Percentiles rank a stretch among this genome's conserved stretches.
These are phyloP conservation scores for Pseudozyma thailandica DNA, from an alignment of 1,284 basidiomycete species.

Conservation along the genomic window DNA sequence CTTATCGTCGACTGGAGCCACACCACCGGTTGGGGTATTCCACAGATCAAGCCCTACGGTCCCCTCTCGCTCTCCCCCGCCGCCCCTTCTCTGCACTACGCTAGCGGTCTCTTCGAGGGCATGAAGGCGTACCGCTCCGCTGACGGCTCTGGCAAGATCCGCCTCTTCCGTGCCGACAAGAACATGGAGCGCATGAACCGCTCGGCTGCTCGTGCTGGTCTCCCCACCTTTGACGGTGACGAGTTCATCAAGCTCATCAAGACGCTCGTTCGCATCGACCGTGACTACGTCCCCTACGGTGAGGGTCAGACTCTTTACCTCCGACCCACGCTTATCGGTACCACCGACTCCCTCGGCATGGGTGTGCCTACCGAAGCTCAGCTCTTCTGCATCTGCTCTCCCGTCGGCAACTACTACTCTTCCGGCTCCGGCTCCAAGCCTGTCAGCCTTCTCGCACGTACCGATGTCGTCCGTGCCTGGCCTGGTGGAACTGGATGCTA, in stretches of 20 bases:
- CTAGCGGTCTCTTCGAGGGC: constrained; percentile 50
- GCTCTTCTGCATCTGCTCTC: constrained; percentile 57
- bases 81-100: constrained; percentile 50
- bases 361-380: constrained; percentile 49
- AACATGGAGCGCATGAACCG: constrained; percentile 59
- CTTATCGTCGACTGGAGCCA: constrained; percentile 82
- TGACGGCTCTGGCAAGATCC: constrained; percentile 47
- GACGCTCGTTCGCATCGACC: constrained; percentile 43
- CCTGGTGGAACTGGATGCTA: constrained; percentile 92
- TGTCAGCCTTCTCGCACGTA: constrained; percentile 40
- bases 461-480: constrained; percentile 75
- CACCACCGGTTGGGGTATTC: constrained; percentile 80
- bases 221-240: constrained; percentile 49
- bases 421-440: constrained; percentile 50
- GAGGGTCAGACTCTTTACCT: constrained; percentile 51
- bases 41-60: constrained; percentile 79
- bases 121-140: constrained; percentile 57
- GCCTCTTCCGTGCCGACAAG: constrained; percentile 53
- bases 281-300: constrained; percentile 42
- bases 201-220: constrained; percentile 45
- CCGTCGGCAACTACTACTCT: constrained; percentile 57
- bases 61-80: constrained; percentile 49
- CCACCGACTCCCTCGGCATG: constrained; percentile 48
- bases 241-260: constrained; percentile 57
- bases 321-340: constrained; percentile 54